Base-by-base conservation (phyloP, 371 early-diverging fungal genomes). In the Choanephora cucurbitarum region DNA sequence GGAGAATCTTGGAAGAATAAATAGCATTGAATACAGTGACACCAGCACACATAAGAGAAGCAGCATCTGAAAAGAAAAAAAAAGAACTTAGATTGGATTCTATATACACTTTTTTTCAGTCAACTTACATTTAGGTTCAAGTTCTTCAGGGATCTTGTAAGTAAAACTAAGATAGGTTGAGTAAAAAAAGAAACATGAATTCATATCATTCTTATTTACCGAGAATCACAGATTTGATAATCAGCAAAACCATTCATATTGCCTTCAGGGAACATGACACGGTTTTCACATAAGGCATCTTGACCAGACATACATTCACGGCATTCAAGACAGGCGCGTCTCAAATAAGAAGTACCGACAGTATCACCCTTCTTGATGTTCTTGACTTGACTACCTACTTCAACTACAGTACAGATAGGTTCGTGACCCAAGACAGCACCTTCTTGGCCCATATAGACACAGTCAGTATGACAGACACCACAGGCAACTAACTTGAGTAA, bases 41-140 rank as follows among this genome's bases (percentile, higher is more conserved):
- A 19, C 90, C 89, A 2, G 87, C 89, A 67, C 90, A 88, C 64
- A 88, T 69, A 62, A 80, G 52, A 17, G 87, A 70, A 37, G 77
- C 84, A 0, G 85, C 88, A 49, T 72, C 62, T 37, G 14, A 13
- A 37, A 11, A 37, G 2, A 2, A 37, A 13, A 9, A 37, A 14
- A 13, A 37, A 13, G 10, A 5, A 32, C 10, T 6, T 5, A 32
- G 32, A 37, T 37, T 28, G 7, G 28, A 28, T 28, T 28, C 7
- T 28, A 7, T 5, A 28, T 5, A 3, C 3, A 28, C 7, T 28
- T 28, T 28, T 7, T 7, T 28, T 28, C 7, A 28, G 7, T n/a
- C 3, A 37, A 37, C 37, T 37, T 37, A 37, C 37, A 37, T 72
- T 74, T 37, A 69, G 62, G 64, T 24, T 74, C 66, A 39, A 88